Conservation (phyloP, 495 filamentous ascomycete species). For the Aspergillus conjunctus region DNA sequence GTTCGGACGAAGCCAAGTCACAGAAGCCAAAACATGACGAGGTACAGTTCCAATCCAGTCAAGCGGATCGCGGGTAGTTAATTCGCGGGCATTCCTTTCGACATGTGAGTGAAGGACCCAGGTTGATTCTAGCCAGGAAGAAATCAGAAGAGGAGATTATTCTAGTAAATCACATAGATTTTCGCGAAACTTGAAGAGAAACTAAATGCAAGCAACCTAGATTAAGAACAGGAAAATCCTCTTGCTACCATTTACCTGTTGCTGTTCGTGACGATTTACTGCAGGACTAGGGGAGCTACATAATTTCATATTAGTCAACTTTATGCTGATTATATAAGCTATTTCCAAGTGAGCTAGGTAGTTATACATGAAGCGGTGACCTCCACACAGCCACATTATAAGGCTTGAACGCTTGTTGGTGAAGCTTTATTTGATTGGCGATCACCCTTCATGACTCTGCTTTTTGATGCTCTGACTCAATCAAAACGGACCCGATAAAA, state of each 20-base stretch:
- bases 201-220: no score
- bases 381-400: background rate
- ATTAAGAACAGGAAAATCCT: no score
- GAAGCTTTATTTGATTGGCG: conserved; percentile 8
- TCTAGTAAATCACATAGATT: background rate
- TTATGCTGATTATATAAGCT: no score
- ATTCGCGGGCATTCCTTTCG: conserved; percentile 9
- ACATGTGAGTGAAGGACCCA: conserved; percentile 5
- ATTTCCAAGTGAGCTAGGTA: no score
- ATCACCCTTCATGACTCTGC: conserved; percentile 5
- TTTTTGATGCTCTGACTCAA: conserved; percentile 15
- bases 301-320: no score
- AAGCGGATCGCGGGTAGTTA: conserved; percentile 20
- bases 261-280: no score
- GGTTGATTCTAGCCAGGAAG: background rate
- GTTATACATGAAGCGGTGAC: background rate
- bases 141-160: background rate
- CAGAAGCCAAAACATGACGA: conserved; percentile 25
- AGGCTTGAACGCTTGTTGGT: background rate
- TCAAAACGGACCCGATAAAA: background rate
- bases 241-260: no score
- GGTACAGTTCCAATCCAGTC: conserved; percentile 17
- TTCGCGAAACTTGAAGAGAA: background rate
- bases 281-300: no score
- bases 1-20: conserved; percentile 32